phyloP scores from a whole-genome alignment of 2,329 filamentous ascomycete species.

The Cadophora sp. region DNA sequence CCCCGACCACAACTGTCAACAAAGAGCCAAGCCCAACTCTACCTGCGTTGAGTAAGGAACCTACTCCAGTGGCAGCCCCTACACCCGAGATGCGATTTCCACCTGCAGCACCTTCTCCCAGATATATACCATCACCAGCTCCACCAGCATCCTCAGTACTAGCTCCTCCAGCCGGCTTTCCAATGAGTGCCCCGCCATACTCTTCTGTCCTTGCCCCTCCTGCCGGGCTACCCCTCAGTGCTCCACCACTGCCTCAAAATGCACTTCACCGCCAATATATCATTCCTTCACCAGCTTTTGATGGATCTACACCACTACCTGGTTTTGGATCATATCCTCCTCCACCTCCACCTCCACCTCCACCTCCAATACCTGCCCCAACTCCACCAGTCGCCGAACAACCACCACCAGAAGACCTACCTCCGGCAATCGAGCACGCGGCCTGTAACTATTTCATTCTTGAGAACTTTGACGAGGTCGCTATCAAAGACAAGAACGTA shows the following conservation, averaged over 20 bases:
- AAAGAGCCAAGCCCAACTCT: neutral
- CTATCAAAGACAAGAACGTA: conserved; percentile 57
- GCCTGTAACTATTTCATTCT: conserved; percentile 65
- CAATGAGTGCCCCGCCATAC: conserved; percentile 34
- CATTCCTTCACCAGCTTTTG: conserved; percentile 36
- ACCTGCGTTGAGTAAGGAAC: neutral
- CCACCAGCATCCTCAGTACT: conserved; percentile 36
- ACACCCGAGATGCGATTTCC: conserved; percentile 11
- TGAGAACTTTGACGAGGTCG: conserved; percentile 59
- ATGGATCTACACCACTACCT: conserved; percentile 42
- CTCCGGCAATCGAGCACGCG: conserved; percentile 54
- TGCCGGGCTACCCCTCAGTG: conserved; percentile 31
- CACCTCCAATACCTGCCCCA: conserved; percentile 25
- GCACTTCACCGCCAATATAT: conserved; percentile 24
- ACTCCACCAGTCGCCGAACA: conserved; percentile 34
- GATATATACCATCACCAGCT: conserved; percentile 19
- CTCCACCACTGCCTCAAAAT: conserved; percentile 33
- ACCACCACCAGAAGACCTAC: conserved; percentile 26
- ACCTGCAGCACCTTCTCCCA: conserved; percentile 15
- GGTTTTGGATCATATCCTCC: conserved; percentile 43
- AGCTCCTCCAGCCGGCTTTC: conserved; percentile 35
- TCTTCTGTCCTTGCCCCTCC: conserved; percentile 36
- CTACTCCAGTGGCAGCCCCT: neutral
- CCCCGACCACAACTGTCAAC: neutral
- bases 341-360: conserved; percentile 25